Evolutionary conservation across 1,284 basidiomycete species (phyloP), one percentile per base, ranked within the genome.

Genomic region (Cutaneotrichosporon spelunceum): DNA sequence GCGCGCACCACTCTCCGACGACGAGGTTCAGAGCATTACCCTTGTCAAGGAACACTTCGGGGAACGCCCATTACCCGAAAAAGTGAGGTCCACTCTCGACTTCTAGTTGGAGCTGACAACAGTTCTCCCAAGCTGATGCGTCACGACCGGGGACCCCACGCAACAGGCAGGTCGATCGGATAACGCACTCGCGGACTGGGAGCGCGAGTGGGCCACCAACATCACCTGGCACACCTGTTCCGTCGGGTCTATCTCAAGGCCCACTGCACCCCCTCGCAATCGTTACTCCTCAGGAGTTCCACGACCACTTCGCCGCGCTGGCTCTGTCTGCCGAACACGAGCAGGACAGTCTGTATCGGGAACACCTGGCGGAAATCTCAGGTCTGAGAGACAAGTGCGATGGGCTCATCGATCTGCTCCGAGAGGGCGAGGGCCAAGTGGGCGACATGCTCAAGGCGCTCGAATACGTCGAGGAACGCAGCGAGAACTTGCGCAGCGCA

Each of bases 251-350:
- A 29, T 30, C 50, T 45, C 23, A 21, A 50, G 80, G 77, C 56
- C 70, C 73, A 16, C 71, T 75, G 42, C 78, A 71, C 60, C 72
- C 70, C 0, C n/a, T 29, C 83, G 86, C 73, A 79, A 86, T 97
- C 49, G 84, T 87, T 64, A 93, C 91, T 0, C 87, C 91, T 0
- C 91, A 96, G 70, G 90, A 94, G 69, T 95, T 96, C 78, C 91
- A 93, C 72, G 93, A 96, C 79, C 95, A 92, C 88, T 93, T 93
- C 75, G 84, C 89, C 0, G 82, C 88, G 44, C 86, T 96, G 55
- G 91, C 95, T 66, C 83, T 89, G 21, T 88, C 88, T 1, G 90
- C 95, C 33, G 88, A 92, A 14, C 90, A 92, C 71, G 90, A 89
- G 64, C 93, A 95, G 72, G 93, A 96, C 72, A 86, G 89, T 4